Base-by-base conservation (phyloP, 176 grass and related monocot genomes). In the Aegilops speltoides region DNA sequence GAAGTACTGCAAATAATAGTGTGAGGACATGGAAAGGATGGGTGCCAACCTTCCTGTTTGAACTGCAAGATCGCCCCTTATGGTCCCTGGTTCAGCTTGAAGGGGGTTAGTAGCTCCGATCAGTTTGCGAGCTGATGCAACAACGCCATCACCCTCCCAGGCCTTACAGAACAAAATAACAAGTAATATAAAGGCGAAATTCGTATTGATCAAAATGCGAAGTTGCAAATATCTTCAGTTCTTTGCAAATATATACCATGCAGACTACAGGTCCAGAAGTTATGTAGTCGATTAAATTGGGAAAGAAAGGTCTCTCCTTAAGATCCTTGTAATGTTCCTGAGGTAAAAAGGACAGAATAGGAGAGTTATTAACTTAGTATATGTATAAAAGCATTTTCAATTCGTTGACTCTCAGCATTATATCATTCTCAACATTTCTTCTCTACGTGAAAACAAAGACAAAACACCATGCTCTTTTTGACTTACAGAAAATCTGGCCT, bases 291-390 rank as follows among this genome's bases (percentile, higher is more conserved):
- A 92, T 98, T 38, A 98, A 76, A 11, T 54, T 88, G 64, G 96
- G 93, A 85, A 92, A 96, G 86, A 98, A 98, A 61, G 96, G 50
- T 86, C 76, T 96, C 28, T 89, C 94, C 79, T 91, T 98, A 25
- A 98, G 86, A 88, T 98, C 92, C 88, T 92, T 98, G 87, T 96
- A 98, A 86, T 98, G 97, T 85, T 96, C 93, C 97, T 98, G 91
- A 70, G 13, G 54, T 82, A 83, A 54, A 29, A 50, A 82, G 82
- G 26, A 73, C 19, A 1, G 66, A 76, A 81, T 7, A 76, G 67
- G n/a, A 69, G 6, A 46, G 33, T 25, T 71, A 37, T 22, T 59
- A 59, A 59, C 56, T 59, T 76, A 76, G 17, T 8, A 31, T 66
- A 80, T 36, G 34, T 36, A 22, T 14, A 79, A 74, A 40, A 77